Base-by-base conservation (phyloP, 2,329 filamentous ascomycete species). In the Cordyceps tenuipes region DNA sequence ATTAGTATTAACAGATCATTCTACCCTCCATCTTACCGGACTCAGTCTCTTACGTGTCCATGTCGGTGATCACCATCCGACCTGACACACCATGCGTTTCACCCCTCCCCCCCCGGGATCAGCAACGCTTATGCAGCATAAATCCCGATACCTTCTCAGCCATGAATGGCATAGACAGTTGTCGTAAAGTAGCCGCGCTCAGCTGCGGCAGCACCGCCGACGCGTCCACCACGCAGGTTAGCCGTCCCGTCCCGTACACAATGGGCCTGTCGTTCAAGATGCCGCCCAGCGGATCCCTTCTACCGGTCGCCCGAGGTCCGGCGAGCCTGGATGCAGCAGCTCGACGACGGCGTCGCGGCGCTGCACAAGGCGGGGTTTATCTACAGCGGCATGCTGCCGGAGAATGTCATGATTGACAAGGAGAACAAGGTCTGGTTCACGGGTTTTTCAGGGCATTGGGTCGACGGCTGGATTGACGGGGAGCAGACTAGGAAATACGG, bases 371-470 rank as follows among this genome's bases (percentile, higher is more conserved):
- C 43, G 13, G 43, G 43, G 5, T 21, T 46, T 17, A 4, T 34
- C 3, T 50, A 17, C 17, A 29, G 48, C 3, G 48, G 34, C 17
- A 17, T 19, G 15, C 34, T 19, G 48, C 15, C 47, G 17, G 48
- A 46, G 10, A 46, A 46, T 46, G 43, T 46, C 3, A 3, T 46
- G 13, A 67, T 73, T 21, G 68, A 70, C 39, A 46, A 53, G 64
- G 65, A 13, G 13, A 65, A 67, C 7, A 63, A 72, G 53, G 66
- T 68, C 0, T 71, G 69, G 67, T 55, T 71, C 1, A 65, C n/a
- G n/a, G n/a, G n/a, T n/a, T n/a, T n/a, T n/a, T n/a, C n/a, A n/a
- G n/a, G n/a, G n/a, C n/a, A n/a, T n/a, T n/a, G n/a, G n/a, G n/a
- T n/a, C n/a, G n/a, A n/a, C n/a, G n/a, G n/a, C n/a, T n/a, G n/a